Base-by-base conservation (phyloP, 1,139 yeast genomes). In the Magnusiomyces fungicola region DNA sequence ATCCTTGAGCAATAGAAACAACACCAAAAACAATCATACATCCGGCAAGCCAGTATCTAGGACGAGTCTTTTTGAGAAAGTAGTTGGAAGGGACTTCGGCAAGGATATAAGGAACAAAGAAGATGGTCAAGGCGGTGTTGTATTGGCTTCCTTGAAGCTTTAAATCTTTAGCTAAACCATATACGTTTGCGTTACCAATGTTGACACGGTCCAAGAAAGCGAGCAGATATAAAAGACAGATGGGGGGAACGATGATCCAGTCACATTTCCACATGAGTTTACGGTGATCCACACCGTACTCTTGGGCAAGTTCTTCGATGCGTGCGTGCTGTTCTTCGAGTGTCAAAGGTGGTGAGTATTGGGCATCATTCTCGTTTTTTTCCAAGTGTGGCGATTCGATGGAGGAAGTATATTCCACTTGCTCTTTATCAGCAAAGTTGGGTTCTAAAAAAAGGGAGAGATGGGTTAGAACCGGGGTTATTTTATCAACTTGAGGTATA, bases 171-270 rank as follows among this genome's bases (percentile, higher is more conserved):
- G 74, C 68, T 66, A 83, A 68, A 9, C 89, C 89, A 56, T 82
- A 81, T 52, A 81, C 73, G 54, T 78, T 78, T 22, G 92, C 92
- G 61, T 83, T 83, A 37, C 87, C 79, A 51, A 83, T 81, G 62
- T 83, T 83, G 48, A 82, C 87, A 61, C 89, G 71, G 62, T 83
- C 90, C 61, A 83, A 69, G 57, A 83, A 83, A 0, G 87, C 79
- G 55, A 83, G 71, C 59, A 83, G 77, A 59, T 83, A 83, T 42
- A 83, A 71, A 41, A 82, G 64, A 63, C 87, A 80, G 58, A 83
- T 80, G 33, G 88, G 81, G 3, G 88, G 87, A 29, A 83, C 79
- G 43, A 83, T 81, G 53, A 82, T 76, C 4, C 78, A 49, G 59
- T 83, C 90, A 38, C 81, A 70, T 58, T 81, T 83, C 72, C 76